Percentiles rank a stretch among this genome's conserved stretches.
Conservation (phyloP, 768 basidiomycete species). For the Termitomyces sp. region DNA sequence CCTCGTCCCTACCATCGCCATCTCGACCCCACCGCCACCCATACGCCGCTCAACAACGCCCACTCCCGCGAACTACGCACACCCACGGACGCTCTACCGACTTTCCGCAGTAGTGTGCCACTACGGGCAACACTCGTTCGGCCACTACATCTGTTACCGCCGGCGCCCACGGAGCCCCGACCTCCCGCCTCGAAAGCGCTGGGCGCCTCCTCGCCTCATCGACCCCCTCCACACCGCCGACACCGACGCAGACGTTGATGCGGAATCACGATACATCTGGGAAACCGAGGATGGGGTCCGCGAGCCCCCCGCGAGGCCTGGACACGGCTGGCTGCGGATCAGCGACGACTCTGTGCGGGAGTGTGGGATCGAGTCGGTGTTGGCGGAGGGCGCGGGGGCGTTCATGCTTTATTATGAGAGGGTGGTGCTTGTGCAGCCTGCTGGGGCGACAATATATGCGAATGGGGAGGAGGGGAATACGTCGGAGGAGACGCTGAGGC, state of each 20-base stretch:
- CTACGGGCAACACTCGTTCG: slow-evolving; percentile 88
- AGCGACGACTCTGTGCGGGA: slow-evolving; percentile 83
- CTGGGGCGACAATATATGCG: slow-evolving; percentile 13
- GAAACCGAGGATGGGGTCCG: slow-evolving; percentile 42
- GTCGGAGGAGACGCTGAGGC: slow-evolving; percentile 66
- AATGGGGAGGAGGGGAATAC: slow-evolving; percentile 22
- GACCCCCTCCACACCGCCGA: slow-evolving; percentile 23
- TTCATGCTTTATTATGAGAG: slow-evolving; percentile 98
- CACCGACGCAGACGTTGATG: slow-evolving; percentile 17
- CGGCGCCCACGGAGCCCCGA: slow-evolving; percentile 63
- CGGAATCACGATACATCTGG: slow-evolving; percentile 44
- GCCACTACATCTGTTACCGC: slow-evolving; percentile 92
- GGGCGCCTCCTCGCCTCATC: slow-evolving; percentile 29
- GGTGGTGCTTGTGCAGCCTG: slow-evolving; percentile 27
- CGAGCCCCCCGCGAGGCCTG: slow-evolving; percentile 39
- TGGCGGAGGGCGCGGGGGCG: slow-evolving; percentile 67
- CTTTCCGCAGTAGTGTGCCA: slow-evolving; percentile 87
- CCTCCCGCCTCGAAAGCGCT: slow-evolving; percentile 32
- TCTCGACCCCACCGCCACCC: slow-evolving; percentile 58
- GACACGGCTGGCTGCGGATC: slow-evolving; percentile 81
- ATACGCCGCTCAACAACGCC: slow-evolving; percentile 50
- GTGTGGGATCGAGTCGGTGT: slow-evolving; percentile 69
- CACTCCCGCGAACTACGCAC: slow-evolving; percentile 48
- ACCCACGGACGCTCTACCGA: slow-evolving; percentile 75
- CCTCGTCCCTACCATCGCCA: slow-evolving; percentile 62